Conservation (phyloP, 345 rosid species). For the Leavenworthia alabamica region DNA sequence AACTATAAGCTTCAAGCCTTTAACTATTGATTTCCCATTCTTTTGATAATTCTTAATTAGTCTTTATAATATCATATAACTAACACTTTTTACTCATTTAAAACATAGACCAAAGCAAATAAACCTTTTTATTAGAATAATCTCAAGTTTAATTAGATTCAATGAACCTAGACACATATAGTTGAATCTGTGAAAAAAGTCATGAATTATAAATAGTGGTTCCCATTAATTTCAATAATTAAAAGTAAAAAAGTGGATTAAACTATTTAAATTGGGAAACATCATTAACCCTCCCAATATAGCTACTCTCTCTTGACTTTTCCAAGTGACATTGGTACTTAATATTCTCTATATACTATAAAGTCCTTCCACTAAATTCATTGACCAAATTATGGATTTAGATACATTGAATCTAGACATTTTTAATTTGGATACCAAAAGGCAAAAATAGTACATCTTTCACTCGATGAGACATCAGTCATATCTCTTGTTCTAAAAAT, state of each 20-base stretch:
- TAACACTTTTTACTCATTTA: background rate
- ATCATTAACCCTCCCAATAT: constrained; percentile 26
- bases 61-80: background rate
- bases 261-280: constrained; percentile 21
- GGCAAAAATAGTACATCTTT: background rate
- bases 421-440: background rate
- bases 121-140: background rate
- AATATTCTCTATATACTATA: constrained; percentile 3
- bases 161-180: constrained; percentile 30
- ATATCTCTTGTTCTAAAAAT: too few species aligned
- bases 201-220: constrained; percentile 16
- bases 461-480: background rate
- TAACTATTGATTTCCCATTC: background rate
- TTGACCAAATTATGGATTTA: background rate
- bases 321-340: constrained; percentile 9
- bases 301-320: constrained; percentile 2
- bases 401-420: constrained; percentile 31
- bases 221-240: constrained; percentile 31
- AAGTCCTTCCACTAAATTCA: constrained; percentile 18
- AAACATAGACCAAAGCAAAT: background rate
- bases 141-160: constrained; percentile 9
- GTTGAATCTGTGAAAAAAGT: constrained; percentile 7
- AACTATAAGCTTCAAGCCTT: background rate
- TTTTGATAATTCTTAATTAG: background rate
- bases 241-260: constrained; percentile 17